Evolutionary conservation across 2,329 filamentous ascomycete genomes (phyloP), one percentile per base, ranked within the genome.

Genomic region (Cordyceps cateniannulata): DNA sequence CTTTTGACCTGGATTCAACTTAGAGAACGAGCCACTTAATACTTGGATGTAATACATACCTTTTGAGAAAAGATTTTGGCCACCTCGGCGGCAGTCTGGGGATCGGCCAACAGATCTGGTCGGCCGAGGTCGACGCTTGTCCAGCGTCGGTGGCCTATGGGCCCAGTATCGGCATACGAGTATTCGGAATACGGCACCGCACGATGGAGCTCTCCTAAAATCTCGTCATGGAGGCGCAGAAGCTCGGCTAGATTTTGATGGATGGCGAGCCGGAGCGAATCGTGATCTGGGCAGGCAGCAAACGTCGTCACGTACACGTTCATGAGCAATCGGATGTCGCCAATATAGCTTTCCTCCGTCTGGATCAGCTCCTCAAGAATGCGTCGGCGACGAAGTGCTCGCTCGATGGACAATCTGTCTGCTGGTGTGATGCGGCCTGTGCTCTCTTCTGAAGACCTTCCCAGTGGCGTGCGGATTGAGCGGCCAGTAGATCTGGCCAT

Each of bases 331-430:
- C 91, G 91, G 62, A 98, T 75, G 68, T 96, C 93, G 18, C 87
- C 85, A 67, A 98, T 87, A 71, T 98, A 98, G 68, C 88, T 85
- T 70, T 95, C 89, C 72, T 98, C 95, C 0, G 93, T 96, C 61
- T 77, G 83, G 63, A 97, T 85, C 55, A 98, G 78, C 74, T 98
- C 95, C 69, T 95, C 90, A 40, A 98, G 75, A 44, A 96, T 86
- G 63, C 87, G 86, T 16, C 91, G 85, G 63, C 95, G 85, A 68
- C 92, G 89, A 22, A 89, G 74, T 1, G 91, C 85, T 58, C 93
- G 85, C 65, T 86, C 83, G 47, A 83, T 82, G n/a, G 89, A 86
- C 18, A 48, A 54, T 27, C 49, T 54, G 40, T 60, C 58, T 24
- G 49, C 18, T 18, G 71, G 69, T 48, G 77, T 79, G 57, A 90